Evolutionary conservation across 805 yeast species (phyloP).

Genomic region (Yamadazyma tumulicola): DNA sequence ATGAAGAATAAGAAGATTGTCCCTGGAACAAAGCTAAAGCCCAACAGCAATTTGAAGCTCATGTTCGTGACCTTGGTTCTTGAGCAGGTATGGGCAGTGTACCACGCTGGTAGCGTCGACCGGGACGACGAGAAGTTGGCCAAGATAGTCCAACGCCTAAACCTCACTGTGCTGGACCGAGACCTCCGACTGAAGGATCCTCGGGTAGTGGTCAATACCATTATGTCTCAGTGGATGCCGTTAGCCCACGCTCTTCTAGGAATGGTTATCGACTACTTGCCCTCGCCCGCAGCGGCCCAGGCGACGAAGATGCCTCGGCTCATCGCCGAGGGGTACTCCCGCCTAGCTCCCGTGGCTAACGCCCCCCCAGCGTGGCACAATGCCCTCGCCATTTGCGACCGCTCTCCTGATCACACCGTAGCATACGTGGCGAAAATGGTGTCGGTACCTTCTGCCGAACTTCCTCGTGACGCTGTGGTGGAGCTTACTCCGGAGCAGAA

Average conservation of each 20-base stretch:
- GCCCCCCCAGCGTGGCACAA: constrained; percentile 47
- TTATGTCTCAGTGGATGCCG: constrained; percentile 94
- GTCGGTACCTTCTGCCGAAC: constrained; percentile 76
- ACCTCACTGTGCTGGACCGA: constrained; percentile 65
- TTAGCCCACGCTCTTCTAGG: constrained; percentile 80
- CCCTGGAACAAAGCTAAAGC: constrained; percentile 59
- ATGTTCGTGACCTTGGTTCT: constrained; percentile 82
- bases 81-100: constrained; percentile 91
- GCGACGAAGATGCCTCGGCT: constrained; percentile 63
- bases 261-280: constrained; percentile 79
- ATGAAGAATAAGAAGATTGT: constrained; percentile 84
- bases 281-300: constrained; percentile 82
- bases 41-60: constrained; percentile 58
- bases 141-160: constrained; percentile 69
- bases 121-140: constrained; percentile 68
- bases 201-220: constrained; percentile 54
- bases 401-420: constrained; percentile 44
- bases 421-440: constrained; percentile 90
- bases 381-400: constrained; percentile 63
- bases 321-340: constrained; percentile 40
- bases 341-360: constrained; percentile 43
- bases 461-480: constrained; percentile 54
- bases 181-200: constrained; percentile 79
- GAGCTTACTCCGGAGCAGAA: constrained; percentile 52
- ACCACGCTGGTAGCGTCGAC: constrained; percentile 63